A percentile compares a stretch with the other conserved stretches of the same genome.
Conservation (phyloP, 2,329 filamentous ascomycete genomes). For the Diaporthe eres region DNA sequence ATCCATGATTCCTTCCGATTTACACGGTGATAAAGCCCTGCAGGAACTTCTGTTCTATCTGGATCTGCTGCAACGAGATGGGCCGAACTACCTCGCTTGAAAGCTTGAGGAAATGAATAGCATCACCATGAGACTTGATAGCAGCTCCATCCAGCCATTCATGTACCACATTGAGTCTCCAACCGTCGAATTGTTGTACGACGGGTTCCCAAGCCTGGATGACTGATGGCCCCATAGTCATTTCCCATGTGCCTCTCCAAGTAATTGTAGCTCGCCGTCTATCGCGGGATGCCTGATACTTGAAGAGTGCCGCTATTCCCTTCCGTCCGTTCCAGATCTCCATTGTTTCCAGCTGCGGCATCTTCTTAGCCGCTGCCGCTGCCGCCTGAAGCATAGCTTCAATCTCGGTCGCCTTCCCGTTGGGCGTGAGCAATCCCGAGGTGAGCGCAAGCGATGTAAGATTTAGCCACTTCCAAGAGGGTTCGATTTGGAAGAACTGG, state of each 20-base stretch:
- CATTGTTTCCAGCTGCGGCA: constrained; percentile 52
- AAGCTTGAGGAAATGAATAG: constrained; percentile 49
- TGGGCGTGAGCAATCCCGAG: constrained; percentile 48
- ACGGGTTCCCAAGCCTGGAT: constrained; percentile 50
- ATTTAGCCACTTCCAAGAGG: constrained; percentile 49
- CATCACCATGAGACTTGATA: constrained; percentile 51
- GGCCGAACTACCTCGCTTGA: constrained; percentile 49
- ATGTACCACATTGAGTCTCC: constrained; percentile 20
- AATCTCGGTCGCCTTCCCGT: constrained; percentile 44
- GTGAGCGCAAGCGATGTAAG: constrained; percentile 52
- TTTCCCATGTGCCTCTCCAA: constrained; percentile 50
- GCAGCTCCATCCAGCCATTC: constrained; percentile 45
- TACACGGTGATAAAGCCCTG: constrained; percentile 43
- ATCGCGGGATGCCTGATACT: constrained; percentile 45
- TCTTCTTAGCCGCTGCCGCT: constrained; percentile 48
- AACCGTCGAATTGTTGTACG: constrained; percentile 10
- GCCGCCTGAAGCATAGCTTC: constrained; percentile 45
- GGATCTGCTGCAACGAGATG: constrained; percentile 53
- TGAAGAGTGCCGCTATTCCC: constrained; percentile 50
- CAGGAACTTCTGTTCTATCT: constrained; percentile 47
- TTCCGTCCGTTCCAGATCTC: constrained; percentile 54
- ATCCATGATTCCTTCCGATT: too few relatives aligned
- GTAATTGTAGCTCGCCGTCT: constrained; percentile 44
- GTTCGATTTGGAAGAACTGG: constrained; percentile 48
- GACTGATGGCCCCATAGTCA: constrained; percentile 45